Base-by-base conservation (phyloP, 441 rosid species). In the Daphne laureola region DNA sequence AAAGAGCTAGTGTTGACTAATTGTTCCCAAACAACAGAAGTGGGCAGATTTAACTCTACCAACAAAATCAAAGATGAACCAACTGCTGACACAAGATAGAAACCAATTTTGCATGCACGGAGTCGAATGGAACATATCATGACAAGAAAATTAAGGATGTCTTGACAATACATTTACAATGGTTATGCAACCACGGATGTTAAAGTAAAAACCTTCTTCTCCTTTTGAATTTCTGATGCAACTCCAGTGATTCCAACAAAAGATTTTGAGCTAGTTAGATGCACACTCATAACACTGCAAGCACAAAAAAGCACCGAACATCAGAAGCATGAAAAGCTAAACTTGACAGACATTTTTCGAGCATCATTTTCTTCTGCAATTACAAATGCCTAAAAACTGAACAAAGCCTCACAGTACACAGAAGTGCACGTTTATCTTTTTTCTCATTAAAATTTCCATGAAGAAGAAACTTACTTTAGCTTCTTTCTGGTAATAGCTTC, bases 241-340 rank as follows among this genome's bases (percentile, higher is more conserved):
- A 92, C 96, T 67, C 92, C 92, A 45, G 67, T 64, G 74, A 92
- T 76, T 60, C 98, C 97, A 26, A 66, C 82, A 61, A 78, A 73
- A 51, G 98, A 92, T 78, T 92, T 89, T 1, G 98, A 82, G 76
- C 98, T 89, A 42, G 97, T 89, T 50, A 92, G 96, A 67, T 89
- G 90, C 51, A 89, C 90, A 54, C 95, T 81, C 70, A 84, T 61
- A 57, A 89, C 97, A 49, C 98, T 92, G 84, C 64, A 73, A 21
- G 26, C 52, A 60, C 64, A 52, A 48, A 57, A 49, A 8, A 51
- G 49, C 43, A 21, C 21, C 38, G 27, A 47, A 42, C 17, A 49
- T 59, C 42, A 62, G 21, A 61, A 69, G 51, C 48, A 63, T 18
- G 16, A 5, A 15, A 57, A 47, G 7, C 31, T 27, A 48, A 58